phyloP scores from a whole-genome alignment of 2,329 filamentous ascomycete species.

The Penicillium sp. region DNA sequence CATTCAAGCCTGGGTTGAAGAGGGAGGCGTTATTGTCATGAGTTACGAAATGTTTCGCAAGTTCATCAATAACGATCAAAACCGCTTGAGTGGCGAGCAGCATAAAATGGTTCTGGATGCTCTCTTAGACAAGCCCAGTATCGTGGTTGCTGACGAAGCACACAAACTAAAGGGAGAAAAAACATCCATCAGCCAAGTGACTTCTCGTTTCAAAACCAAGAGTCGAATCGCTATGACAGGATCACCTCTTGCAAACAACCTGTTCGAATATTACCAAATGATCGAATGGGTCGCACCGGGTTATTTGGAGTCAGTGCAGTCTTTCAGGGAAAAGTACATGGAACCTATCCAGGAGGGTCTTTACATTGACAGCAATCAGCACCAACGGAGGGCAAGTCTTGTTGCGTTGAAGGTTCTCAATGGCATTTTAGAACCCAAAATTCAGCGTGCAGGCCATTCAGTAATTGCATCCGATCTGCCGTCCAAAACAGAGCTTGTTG shows the following conservation, averaged over 20 bases:
- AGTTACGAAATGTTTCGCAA: constrained; percentile 69
- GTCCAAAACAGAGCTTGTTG: constrained; percentile 76
- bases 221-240: constrained; percentile 82
- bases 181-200: constrained; percentile 54
- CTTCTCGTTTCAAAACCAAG: constrained; percentile 62
- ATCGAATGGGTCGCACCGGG: constrained; percentile 81
- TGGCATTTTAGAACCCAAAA: constrained; percentile 70
- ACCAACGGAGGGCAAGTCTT: constrained; percentile 59
- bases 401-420: constrained; percentile 71
- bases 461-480: constrained; percentile 67
- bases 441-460: constrained; percentile 71
- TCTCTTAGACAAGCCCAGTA: constrained; percentile 62
- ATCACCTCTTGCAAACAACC: constrained; percentile 80
- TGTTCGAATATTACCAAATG: constrained; percentile 82
- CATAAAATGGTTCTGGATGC: constrained; percentile 46
- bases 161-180: constrained; percentile 71
- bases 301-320: constrained; percentile 66
- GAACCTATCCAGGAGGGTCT: constrained; percentile 72
- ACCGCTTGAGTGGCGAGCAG: constrained; percentile 25
- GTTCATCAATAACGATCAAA: constrained; percentile 38
- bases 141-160: constrained; percentile 84
- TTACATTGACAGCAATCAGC: constrained; percentile 59
- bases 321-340: constrained; percentile 71
- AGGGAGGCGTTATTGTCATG: constrained; percentile 73
- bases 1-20: constrained; percentile 60